Evolutionary conservation across 768 basidiomycete species (phyloP).

Genomic region (Boletus fagicola): DNA sequence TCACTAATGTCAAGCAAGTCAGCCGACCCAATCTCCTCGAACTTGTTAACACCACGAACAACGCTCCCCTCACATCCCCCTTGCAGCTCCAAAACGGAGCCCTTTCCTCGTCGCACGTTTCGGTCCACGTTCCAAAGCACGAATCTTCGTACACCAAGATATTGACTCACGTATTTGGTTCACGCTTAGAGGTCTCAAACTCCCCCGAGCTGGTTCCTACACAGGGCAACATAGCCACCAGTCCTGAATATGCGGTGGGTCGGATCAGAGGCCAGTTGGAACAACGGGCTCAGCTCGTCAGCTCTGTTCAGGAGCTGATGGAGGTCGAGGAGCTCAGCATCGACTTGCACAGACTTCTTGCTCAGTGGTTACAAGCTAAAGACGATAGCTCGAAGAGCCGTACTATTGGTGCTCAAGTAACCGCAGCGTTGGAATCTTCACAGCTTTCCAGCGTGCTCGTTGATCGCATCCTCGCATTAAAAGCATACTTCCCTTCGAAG

Average conservation of each 20-base stretch:
- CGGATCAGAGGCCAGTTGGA: conserved; percentile 82
- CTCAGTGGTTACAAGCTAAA: conserved; percentile 75
- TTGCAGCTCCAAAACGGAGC: conserved; percentile 48
- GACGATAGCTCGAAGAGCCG: conserved; percentile 67
- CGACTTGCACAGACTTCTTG: conserved; percentile 69
- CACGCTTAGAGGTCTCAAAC: conserved; percentile 82
- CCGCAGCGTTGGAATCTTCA: conserved; percentile 45
- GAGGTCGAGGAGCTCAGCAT: conserved; percentile 45
- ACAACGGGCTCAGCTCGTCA: conserved; percentile 64
- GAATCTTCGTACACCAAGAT: conserved; percentile 92
- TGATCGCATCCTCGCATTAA: conserved; percentile 56
- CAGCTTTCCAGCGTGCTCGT: conserved; percentile 43
- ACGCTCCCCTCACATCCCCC: conserved; percentile 39
- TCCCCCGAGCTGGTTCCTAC: conserved; percentile 68
- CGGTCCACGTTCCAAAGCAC: conserved; percentile 73
- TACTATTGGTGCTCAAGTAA: conserved; percentile 56
- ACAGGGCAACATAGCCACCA: conserved; percentile 75
- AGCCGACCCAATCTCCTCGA: conserved; percentile 46
- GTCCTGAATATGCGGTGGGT: conserved; percentile 94
- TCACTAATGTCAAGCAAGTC: conserved; percentile 49
- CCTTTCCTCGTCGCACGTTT: conserved; percentile 21
- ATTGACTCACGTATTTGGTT: conserved; percentile 73
- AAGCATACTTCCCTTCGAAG: conserved; percentile 58
- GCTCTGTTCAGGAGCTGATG: conserved; percentile 64
- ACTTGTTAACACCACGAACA: conserved; percentile 46